Percentiles rank a stretch among this genome's conserved stretches.
Evolutionary conservation across 129 eudicot species (phyloP).

Genomic region (Rutidosis leptorrhynchoides): DNA sequence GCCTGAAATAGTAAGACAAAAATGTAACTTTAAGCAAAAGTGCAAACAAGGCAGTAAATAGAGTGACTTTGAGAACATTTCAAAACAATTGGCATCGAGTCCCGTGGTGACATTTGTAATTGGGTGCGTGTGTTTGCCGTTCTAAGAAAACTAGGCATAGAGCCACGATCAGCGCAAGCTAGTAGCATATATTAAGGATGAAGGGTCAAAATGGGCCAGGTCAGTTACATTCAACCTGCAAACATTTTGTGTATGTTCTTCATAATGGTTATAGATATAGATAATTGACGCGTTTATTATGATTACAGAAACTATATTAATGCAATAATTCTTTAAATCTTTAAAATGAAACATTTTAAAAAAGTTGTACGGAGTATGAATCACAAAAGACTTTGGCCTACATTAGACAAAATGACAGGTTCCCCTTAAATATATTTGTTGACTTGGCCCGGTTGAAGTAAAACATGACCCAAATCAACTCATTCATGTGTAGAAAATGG

Average conservation of each 20-base stretch:
- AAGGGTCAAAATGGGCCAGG: background rate
- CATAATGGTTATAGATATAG: background rate
- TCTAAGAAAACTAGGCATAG: too few species aligned
- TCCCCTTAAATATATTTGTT: background rate
- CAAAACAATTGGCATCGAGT: too few species aligned
- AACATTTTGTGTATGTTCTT: background rate
- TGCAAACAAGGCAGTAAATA: background rate
- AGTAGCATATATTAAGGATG: background rate
- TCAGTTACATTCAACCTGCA: background rate
- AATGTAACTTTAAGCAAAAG: background rate
- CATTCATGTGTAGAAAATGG: background rate
- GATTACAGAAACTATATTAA: too few species aligned
- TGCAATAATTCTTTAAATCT: background rate
- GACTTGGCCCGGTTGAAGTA: too few species aligned
- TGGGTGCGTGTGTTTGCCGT: too few species aligned
- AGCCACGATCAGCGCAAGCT: background rate
- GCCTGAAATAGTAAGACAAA: conserved; percentile 40
- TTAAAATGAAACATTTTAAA: too few species aligned
- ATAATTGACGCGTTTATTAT: background rate
- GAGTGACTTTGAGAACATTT: background rate
- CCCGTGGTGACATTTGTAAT: too few species aligned
- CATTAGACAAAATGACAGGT: background rate
- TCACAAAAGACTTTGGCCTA: background rate
- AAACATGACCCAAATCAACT: background rate
- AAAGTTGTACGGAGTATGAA: too few species aligned